Percentiles rank a stretch among this genome's conserved stretches.
These are phyloP conservation scores for Ceratocystis cubensis DNA, from an alignment of 2,329 filamentous ascomycete species.

Conservation along the genomic window DNA sequence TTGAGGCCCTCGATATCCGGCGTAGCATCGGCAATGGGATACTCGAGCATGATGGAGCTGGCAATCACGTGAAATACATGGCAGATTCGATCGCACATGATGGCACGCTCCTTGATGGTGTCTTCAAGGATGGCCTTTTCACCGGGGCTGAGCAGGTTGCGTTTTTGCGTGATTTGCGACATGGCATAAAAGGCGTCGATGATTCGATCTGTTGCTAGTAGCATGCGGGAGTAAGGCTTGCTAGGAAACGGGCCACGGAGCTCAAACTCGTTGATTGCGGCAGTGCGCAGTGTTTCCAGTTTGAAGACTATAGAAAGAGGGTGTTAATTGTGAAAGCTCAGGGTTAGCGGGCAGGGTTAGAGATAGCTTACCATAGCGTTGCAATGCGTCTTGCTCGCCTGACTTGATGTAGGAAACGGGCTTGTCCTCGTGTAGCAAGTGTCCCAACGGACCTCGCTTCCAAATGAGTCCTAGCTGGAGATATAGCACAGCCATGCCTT, in stretches of 20 bases:
- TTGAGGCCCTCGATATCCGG: constrained; percentile 70
- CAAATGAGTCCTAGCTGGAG: constrained; percentile 91
- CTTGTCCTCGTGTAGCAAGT: constrained; percentile 49
- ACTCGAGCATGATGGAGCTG: constrained; percentile 86
- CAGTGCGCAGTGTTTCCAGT: constrained; percentile 57
- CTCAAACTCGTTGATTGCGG: constrained; percentile 77
- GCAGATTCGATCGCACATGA: constrained; percentile 78
- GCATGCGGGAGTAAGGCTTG: constrained; percentile 57
- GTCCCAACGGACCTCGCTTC: constrained; percentile 80
- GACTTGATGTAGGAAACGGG: constrained; percentile 65
- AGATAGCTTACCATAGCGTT: constrained; percentile 49
- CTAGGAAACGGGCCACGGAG: constrained; percentile 76
- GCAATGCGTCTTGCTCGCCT: constrained; percentile 76
- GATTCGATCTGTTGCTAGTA: constrained; percentile 69
- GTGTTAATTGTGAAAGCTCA: background rate
- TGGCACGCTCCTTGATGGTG: constrained; percentile 64
- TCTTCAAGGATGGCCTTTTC: constrained; percentile 70
- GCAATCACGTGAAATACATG: constrained; percentile 80
- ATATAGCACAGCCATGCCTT: constrained; percentile 82
- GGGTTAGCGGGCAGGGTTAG: background rate
- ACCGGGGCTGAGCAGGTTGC: constrained; percentile 60
- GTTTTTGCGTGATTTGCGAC: constrained; percentile 80
- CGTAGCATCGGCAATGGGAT: constrained; percentile 77
- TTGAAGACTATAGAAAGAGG: constrained; percentile 38
- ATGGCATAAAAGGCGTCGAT: constrained; percentile 93